phyloP scores from a whole-genome alignment of 1,284 basidiomycete species.

The Ceratobasidium theobromae region DNA sequence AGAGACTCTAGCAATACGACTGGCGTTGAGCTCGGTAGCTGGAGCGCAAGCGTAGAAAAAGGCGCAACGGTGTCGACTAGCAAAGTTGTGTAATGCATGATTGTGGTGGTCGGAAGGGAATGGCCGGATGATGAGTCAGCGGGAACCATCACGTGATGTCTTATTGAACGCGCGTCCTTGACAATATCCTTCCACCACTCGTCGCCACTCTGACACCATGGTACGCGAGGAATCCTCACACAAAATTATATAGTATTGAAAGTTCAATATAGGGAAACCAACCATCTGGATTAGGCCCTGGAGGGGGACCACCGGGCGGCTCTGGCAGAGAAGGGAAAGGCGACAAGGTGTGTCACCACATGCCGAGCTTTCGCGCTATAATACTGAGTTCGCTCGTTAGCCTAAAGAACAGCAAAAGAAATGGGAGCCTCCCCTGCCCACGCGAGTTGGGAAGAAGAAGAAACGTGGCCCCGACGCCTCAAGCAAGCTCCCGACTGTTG shows the following conservation, averaged over 20 bases:
- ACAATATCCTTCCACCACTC: background rate
- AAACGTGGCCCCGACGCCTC: slow-evolving; percentile 88
- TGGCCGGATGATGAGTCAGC: background rate
- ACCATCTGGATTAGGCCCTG: slow-evolving; percentile 67
- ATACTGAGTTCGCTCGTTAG: background rate
- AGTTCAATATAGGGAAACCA: slow-evolving; percentile 64
- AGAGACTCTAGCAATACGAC: slow-evolving; percentile 50
- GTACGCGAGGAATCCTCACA: background rate
- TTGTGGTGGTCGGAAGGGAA: background rate
- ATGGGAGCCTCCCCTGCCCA: slow-evolving; percentile 98
- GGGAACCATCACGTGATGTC: background rate
- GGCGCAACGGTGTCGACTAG: slow-evolving; percentile 75
- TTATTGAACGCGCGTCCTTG: slow-evolving; percentile 19
- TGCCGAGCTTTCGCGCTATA: background rate
- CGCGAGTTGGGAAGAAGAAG: slow-evolving; percentile 94
- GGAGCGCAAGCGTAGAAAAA: slow-evolving; percentile 69
- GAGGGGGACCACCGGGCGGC: slow-evolving; percentile 45
- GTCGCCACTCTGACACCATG: background rate
- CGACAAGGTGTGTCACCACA: slow-evolving; percentile 48
- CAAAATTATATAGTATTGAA: background rate
- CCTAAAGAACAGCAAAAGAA: slow-evolving; percentile 78
- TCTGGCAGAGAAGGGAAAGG: slow-evolving; percentile 58
- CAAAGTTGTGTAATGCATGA: slow-evolving; percentile 46
- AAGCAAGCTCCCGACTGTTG: slow-evolving; percentile 91
- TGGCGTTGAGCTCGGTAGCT: slow-evolving; percentile 54